Percentiles rank a stretch among this genome's conserved stretches.
Conservation (phyloP, 306 rosid species). For the Prunus mongolica region DNA sequence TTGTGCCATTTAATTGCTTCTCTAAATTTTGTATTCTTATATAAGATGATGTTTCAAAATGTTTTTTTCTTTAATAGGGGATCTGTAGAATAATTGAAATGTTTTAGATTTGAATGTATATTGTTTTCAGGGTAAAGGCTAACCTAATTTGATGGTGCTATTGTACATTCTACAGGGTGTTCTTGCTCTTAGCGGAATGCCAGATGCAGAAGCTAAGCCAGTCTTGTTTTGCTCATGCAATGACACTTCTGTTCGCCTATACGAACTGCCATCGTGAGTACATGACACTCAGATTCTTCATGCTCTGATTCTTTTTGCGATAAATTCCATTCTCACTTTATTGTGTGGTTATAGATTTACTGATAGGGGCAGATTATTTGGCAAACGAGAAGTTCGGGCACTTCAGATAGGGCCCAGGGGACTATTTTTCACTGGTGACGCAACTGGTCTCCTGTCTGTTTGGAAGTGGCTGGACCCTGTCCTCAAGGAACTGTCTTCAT, state of each 20-base stretch:
- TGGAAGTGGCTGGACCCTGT: conserved; percentile 24
- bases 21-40: no score
- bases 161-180: conserved; percentile 18
- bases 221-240: conserved; percentile 31
- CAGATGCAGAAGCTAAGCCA: conserved; percentile 18
- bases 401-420: conserved; percentile 29
- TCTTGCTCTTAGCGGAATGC: conserved; percentile 30
- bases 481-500: neutral
- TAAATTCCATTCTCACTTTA: no score
- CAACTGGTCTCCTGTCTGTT: conserved; percentile 26
- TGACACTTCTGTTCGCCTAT: conserved; percentile 37
- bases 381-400: conserved; percentile 18
- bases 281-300: no score
- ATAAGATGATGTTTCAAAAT: no score
- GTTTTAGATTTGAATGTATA: no score
- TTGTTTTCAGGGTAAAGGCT: no score
- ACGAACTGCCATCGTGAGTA: conserved; percentile 37
- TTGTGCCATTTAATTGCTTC: no score
- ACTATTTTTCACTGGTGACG: conserved; percentile 39
- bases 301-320: no score
- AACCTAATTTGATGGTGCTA: no score
- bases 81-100: no score
- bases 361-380: conserved; percentile 36
- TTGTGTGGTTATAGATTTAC: neutral
- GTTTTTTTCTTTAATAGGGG: no score